Evolutionary conservation across 805 yeast species (phyloP), one percentile per base, ranked within the genome.

Genomic region (Wickerhamiella brachini): DNA sequence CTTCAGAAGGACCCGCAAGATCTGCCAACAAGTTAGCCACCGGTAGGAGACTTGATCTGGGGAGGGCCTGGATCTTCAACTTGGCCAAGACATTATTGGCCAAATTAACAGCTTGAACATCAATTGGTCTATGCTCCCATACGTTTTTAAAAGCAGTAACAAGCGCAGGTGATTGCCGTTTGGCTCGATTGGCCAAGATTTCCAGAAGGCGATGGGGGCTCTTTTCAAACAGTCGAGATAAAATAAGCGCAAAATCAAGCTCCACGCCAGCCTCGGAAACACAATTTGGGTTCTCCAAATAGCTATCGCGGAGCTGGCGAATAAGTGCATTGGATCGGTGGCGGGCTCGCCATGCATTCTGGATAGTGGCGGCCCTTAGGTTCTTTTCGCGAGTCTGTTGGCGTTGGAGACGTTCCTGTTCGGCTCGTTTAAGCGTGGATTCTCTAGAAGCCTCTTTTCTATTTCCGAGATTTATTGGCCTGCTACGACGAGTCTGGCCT

Each of bases 401-500:
- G 52, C 97, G 74, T 53, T 73, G 74, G 52, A 71, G 73, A 41
- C 97, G 71, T 54, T 85, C 87, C 41, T 68, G 68, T 57, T 78
- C 77, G 3, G 95, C 80, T 56, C 76, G 79, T 52, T 75, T 77
- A n/a, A 90, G 66, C 48, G 74, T 70, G 57, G 74, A 64, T 51
- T 69, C 58, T 53, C 71, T 65, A 63, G 73, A 60, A 54, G 66
- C 50, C 49, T 65, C 59, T 60, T 59, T 65, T 65, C 64, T 55
- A 57, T 72, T 56, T 60, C 90, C 75, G 57, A 78, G 72, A 69
- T 90, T 84, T 54, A 83, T 77, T 49, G 75, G 76, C 38, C 83
- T 69, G 49, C 79, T 70, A 55, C 78, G 74, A 49, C 71, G 69
- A 18, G 79, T 70, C 57, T 78, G 80, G 5, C 94, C 94, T 10